phyloP scores from a whole-genome alignment of 2,329 filamentous ascomycete genomes.

The Exophiala aquamarina region DNA sequence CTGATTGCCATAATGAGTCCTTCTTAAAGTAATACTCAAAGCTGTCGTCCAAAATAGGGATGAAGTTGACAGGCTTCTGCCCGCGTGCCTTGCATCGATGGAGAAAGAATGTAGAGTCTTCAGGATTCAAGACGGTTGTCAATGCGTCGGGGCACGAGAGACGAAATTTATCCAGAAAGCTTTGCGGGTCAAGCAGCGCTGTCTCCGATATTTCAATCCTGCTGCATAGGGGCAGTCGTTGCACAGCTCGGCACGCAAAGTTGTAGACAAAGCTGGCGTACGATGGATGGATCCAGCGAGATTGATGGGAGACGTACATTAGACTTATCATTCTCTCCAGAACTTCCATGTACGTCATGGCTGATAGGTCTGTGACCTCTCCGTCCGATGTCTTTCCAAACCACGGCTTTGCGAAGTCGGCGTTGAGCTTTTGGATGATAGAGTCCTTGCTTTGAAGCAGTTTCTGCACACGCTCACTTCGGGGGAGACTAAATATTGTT shows the following conservation, averaged over 20 bases:
- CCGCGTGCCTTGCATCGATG: constrained; percentile 31
- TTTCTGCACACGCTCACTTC: constrained; percentile 19
- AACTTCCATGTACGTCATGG: constrained; percentile 51
- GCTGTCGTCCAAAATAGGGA: constrained; percentile 36
- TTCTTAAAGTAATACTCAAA: constrained; percentile 44
- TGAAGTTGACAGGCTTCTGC: constrained; percentile 39
- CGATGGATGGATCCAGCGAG: constrained; percentile 44
- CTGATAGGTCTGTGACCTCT: constrained; percentile 45
- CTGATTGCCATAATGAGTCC: constrained; percentile 42
- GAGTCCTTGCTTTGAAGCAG: constrained; percentile 45
- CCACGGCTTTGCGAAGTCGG: constrained; percentile 51
- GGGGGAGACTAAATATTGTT: constrained; percentile 30
- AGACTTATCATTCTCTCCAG: constrained; percentile 47
- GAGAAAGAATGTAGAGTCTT: constrained; percentile 32
- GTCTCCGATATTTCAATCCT: no score
- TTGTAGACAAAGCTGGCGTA: constrained; percentile 26
- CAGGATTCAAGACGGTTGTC: no score
- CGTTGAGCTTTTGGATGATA: constrained; percentile 49
- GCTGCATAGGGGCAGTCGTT: no score
- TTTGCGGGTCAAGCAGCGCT: no score
- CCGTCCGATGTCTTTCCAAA: constrained; percentile 46
- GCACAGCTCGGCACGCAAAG: constrained; percentile 16
- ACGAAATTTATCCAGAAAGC: no score
- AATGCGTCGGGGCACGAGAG: no score
- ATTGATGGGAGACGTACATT: constrained; percentile 47